These are phyloP conservation scores for Metschnikowia amazonensis DNA, from an alignment of 805 yeast genomes.

Conservation along the genomic window DNA sequence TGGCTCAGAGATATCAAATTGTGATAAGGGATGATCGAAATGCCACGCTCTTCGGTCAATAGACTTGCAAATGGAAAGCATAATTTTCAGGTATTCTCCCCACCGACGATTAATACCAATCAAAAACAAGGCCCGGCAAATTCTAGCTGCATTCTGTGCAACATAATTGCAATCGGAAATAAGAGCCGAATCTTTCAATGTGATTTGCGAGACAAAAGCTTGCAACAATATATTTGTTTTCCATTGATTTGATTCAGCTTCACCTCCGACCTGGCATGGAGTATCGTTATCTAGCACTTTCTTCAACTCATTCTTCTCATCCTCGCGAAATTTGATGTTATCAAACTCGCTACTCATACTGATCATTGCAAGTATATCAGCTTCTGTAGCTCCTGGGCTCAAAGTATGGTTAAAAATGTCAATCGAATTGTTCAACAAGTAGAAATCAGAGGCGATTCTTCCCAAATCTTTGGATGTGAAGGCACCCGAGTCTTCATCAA, in stretches of 20 bases:
- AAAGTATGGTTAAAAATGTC: slow-evolving; percentile 86
- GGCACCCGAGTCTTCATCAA: slow-evolving; percentile 78
- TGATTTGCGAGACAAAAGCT: slow-evolving; percentile 76
- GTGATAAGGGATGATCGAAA: slow-evolving; percentile 83
- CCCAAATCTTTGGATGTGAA: slow-evolving; percentile 87
- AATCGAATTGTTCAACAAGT: slow-evolving; percentile 75
- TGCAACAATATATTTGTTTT: slow-evolving; percentile 87
- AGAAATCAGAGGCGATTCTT: slow-evolving; percentile 91
- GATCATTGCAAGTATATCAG: slow-evolving; percentile 83
- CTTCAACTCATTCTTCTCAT: slow-evolving; percentile 74
- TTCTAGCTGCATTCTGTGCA: slow-evolving; percentile 93
- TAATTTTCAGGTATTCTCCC: slow-evolving; percentile 74
- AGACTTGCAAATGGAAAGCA: slow-evolving; percentile 80
- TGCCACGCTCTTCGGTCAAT: slow-evolving; percentile 86
- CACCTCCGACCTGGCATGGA: slow-evolving; percentile 82
- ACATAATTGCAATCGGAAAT: slow-evolving; percentile 86
- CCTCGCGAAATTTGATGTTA: slow-evolving; percentile 81
- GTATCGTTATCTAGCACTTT: slow-evolving; percentile 53
- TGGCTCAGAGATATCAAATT: slow-evolving; percentile 73
- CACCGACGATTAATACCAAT: slow-evolving; percentile 86
- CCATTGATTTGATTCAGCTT: slow-evolving; percentile 69
- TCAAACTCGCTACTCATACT: slow-evolving; percentile 94
- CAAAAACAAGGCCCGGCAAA: slow-evolving; percentile 83
- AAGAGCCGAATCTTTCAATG: slow-evolving; percentile 73
- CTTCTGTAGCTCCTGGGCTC: slow-evolving; percentile 83